A percentile compares a stretch with the other conserved stretches of the same genome.
Conservation (phyloP, 352 stramenopile genomes). For the Phytophthora pluvialis region DNA sequence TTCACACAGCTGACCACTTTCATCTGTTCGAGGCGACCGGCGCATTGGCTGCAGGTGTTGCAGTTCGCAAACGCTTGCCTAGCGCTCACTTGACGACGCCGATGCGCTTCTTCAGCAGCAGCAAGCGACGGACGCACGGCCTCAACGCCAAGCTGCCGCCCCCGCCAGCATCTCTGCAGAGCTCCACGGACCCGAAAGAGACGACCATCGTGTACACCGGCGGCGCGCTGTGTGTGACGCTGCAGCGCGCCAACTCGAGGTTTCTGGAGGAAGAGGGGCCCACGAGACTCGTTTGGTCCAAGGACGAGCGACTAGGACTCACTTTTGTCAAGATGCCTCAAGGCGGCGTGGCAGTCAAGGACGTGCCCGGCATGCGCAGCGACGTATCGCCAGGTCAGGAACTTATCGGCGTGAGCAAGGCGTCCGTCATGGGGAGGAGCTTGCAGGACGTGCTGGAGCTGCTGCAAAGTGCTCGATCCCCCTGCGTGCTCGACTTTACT, state of each 20-base stretch:
- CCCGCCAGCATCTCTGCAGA: conserved; percentile 8
- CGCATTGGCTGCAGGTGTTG: neutral
- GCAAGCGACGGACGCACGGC: conserved; percentile 14
- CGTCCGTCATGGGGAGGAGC: conserved; percentile 39
- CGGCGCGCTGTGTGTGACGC: conserved; percentile 42
- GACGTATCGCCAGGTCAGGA: conserved; percentile 48
- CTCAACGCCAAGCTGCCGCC: conserved; percentile 17
- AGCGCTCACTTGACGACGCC: conserved; percentile 15
- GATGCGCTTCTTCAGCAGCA: conserved; percentile 27
- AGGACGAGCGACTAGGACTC: conserved; percentile 52
- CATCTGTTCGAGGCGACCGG: conserved; percentile 12
- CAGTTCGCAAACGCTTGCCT: conserved; percentile 19
- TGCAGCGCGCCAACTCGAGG: conserved; percentile 48
- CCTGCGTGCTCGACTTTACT: conserved; percentile 56
- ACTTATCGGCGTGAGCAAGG: conserved; percentile 50
- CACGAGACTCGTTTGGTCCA: conserved; percentile 51
- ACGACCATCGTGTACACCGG: conserved; percentile 43
- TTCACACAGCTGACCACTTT: conserved; percentile 29
- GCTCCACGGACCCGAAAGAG: neutral
- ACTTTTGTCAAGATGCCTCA: conserved; percentile 51
- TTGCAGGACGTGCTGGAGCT: conserved; percentile 48
- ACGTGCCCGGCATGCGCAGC: conserved; percentile 27
- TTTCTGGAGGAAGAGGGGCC: conserved; percentile 37
- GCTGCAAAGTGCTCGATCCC: conserved; percentile 41
- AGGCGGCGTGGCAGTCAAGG: conserved; percentile 53